Evolutionary conservation across 768 basidiomycete species (phyloP), one percentile per base, ranked within the genome.

Genomic region (Mycena leptocephala): DNA sequence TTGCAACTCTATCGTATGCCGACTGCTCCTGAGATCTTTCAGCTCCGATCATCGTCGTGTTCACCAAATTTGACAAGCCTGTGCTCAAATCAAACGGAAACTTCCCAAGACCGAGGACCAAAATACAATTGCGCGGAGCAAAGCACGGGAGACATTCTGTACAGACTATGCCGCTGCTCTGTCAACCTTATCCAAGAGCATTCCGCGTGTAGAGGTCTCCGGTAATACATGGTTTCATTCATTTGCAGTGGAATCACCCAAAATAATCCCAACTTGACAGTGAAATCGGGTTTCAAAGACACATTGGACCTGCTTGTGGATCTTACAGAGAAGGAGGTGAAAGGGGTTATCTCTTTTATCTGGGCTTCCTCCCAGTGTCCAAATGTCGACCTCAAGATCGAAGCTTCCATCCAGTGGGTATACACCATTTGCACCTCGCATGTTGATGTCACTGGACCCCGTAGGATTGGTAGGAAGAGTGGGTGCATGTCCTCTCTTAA

Each of bases 61-160:
- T 67, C 65, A 67, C 65, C 16, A 67, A 67, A 67, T 51, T 67
- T 14, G 65, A 67, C n/a, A 67, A 55, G 24, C 51, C 65, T 14
- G 65, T 67, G 16, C 33, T 32, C 65, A 67, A 53, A 67, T 67
- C 51, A 67, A 67, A 30, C 65, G 65, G 48, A 55, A 55, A 67
- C 33, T 67, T 30, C 65, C 65, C 48, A 67, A 67, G 20, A 51
- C 51, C n/a, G 33, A 5, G 24, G 65, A 51, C 33, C 48, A 55
- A 39, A 43, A 53, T 33, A 51, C 20, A 37, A 28, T 67, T 37
- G 65, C 65, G n/a, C 51, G 65, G n/a, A 55, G 46, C 14, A 55
- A 6, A 26, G 51, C 65, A 32, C 53, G 22, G 37, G 51, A 67
- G 11, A 67, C 22, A 37, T 67, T 67, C 51, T 26, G n/a, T 18